These are phyloP conservation scores for Trichothecium sympodiale DNA, from an alignment of 2,329 filamentous ascomycete species.

Conservation along the genomic window DNA sequence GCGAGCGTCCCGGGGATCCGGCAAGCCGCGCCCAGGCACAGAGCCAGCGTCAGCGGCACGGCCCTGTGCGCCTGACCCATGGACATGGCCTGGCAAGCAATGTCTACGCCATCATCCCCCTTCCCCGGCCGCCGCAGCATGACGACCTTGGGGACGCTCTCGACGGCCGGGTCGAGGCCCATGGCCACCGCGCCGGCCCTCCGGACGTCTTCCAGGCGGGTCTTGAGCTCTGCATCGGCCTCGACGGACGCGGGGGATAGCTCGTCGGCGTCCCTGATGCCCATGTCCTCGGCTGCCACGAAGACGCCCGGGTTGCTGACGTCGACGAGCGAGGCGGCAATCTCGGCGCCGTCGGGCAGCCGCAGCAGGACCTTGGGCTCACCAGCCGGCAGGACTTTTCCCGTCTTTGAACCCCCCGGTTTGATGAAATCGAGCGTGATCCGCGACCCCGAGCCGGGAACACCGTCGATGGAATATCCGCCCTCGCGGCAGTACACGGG, in stretches of 20 bases:
- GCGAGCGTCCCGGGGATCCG: conserved; percentile 32
- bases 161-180: conserved; percentile 38
- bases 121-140: conserved; percentile 25
- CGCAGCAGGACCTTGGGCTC: conserved; percentile 39
- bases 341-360: conserved; percentile 17
- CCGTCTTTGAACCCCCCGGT: conserved; percentile 52
- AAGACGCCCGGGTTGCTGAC: conserved; percentile 56
- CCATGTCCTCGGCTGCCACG: conserved; percentile 40
- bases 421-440: conserved; percentile 47
- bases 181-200: conserved; percentile 46
- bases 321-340: conserved; percentile 48
- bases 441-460: conserved; percentile 41
- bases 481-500: conserved; percentile 31
- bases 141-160: conserved; percentile 52
- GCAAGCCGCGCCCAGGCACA: conserved; percentile 38
- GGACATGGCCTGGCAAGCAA: conserved; percentile 37
- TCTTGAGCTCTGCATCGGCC: conserved; percentile 27
- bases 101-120: conserved; percentile 17
- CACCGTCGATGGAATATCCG: conserved; percentile 49
- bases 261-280: conserved; percentile 30
- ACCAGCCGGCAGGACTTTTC: conserved; percentile 38
- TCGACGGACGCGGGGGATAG: conserved; percentile 45
- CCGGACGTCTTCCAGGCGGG: conserved; percentile 43
- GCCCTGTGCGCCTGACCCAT: conserved; percentile 46
- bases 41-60: conserved; percentile 42